A percentile compares a stretch with the other conserved stretches of the same genome.
These are phyloP conservation scores for Leccinum boreale DNA, from an alignment of 768 basidiomycete species.

Conservation along the genomic window DNA sequence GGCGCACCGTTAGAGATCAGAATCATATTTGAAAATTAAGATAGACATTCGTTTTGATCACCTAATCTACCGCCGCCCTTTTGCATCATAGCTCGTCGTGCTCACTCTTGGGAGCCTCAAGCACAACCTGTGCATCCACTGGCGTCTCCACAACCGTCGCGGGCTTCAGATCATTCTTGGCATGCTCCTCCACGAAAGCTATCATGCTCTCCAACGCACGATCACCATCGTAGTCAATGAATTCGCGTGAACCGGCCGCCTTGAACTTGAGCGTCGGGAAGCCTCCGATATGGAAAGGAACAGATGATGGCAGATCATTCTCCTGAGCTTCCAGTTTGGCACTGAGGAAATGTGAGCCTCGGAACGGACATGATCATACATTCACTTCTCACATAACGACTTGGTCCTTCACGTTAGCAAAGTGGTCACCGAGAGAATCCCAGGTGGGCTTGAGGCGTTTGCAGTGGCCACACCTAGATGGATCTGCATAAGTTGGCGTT, in stretches of 20 bases:
- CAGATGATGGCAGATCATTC: conserved; percentile 90
- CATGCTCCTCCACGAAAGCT: conserved; percentile 78
- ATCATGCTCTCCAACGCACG: conserved; percentile 83
- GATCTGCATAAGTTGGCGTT: not conserved
- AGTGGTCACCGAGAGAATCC: conserved; percentile 88
- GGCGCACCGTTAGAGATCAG: conserved; percentile 7
- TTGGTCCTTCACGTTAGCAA: conserved; percentile 66
- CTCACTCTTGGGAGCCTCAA: conserved; percentile 24
- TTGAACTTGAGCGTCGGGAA: conserved; percentile 99
- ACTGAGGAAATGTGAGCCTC: conserved; percentile 36
- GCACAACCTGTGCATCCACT: conserved; percentile 20
- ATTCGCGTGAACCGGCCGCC: conserved; percentile 79
- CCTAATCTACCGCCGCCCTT: conserved; percentile 11
- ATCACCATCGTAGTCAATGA: conserved; percentile 93
- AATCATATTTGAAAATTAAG: conserved; percentile 17
- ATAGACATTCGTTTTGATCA: conserved; percentile 22
- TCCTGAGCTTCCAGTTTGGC: conserved; percentile 97
- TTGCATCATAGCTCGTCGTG: conserved; percentile 31
- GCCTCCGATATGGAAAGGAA: conserved; percentile 81
- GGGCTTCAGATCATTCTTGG: conserved; percentile 67
- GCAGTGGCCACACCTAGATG: conserved; percentile 86
- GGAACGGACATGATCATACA: not conserved
- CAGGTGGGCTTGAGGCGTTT: conserved; percentile 94
- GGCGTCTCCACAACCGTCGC: conserved; percentile 21
- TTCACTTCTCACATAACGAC: conserved; percentile 64